Base-by-base conservation (phyloP, 2,329 filamentous ascomycete species). In the Fusarium sp. region DNA sequence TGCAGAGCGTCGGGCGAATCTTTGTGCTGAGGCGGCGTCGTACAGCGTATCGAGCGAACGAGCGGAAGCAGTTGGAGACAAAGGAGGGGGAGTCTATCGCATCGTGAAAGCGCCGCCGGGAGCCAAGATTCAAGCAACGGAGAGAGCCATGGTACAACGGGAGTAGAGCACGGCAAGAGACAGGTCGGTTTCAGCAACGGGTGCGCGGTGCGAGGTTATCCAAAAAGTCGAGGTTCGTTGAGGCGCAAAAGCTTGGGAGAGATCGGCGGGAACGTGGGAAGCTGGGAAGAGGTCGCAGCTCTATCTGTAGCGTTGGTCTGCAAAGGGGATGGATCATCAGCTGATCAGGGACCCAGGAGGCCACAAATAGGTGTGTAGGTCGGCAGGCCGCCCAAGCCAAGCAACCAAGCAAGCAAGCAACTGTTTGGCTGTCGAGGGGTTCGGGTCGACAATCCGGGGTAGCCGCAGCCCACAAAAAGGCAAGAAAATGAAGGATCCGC, bases 241-340 rank as follows among this genome's bases (percentile, higher is more conserved):
- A 63, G 65, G 68, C 63, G 65, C 66, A 71, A 52, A 52, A 52
- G 66, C 71, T 63, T 64, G 45, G 63, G 42, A 71, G 65, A 78
- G 76, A 78, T 78, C 74, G 76, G 73, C 76, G 76, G 42, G 56
- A 72, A 68, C 67, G 68, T 69, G 60, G 71, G 59, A 62, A 73
- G 69, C 68, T 73, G 69, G 70, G 54, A 74, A 66, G 74, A 78
- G 66, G 72, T 68, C 66, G 70, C 63, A 78, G 70, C 75, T 74
- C 67, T 77, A 77, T 75, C 66, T 74, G 63, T 70, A 74, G 66
- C 62, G 60, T 38, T 57, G 66, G 61, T 65, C 76, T 78, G 68
- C 71, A 78, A 76, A 78, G 76, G 77, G 75, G 77, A 79, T 74
- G 29, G 77, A 78, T 78, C 77, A 78, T 78, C 77, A 78, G 77